Evolutionary conservation across 176 grass and related monocot genomes (phyloP).

Genomic region (Aechmea fasciata): DNA sequence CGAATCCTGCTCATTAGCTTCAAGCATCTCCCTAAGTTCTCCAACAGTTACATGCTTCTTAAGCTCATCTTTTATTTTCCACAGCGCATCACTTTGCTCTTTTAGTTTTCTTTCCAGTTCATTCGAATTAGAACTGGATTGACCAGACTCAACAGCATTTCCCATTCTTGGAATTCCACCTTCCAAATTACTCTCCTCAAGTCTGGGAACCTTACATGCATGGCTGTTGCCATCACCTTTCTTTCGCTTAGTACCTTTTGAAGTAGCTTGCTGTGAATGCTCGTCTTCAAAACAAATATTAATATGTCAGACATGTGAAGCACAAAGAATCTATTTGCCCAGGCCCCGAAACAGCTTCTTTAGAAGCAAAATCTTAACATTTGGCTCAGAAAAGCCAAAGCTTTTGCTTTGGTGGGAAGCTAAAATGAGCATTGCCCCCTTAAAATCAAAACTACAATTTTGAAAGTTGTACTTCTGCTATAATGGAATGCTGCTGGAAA

Average conservation of each 20-base stretch:
- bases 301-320: slow-evolving; percentile 18
- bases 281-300: slow-evolving; percentile 22
- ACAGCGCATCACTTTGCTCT: slow-evolving; percentile 68
- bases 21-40: slow-evolving; percentile 82
- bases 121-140: slow-evolving; percentile 22
- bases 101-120: slow-evolving; percentile 59
- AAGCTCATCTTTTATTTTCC: slow-evolving; percentile 90
- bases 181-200: slow-evolving; percentile 36
- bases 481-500: no score
- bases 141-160: slow-evolving; percentile 27
- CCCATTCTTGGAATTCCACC: slow-evolving; percentile 25
- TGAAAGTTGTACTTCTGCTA: no score
- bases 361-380: no score
- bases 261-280: slow-evolving; percentile 33
- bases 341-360: no score
- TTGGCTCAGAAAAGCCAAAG: no score
- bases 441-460: no score
- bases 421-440: no score
- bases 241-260: slow-evolving; percentile 67
- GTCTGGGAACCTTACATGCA: slow-evolving; percentile 42
- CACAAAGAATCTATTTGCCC: background rate
- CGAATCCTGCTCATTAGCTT: slow-evolving; percentile 76
- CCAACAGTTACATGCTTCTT: slow-evolving; percentile 60
- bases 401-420: no score
- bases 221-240: slow-evolving; percentile 24